Evolutionary conservation across 495 filamentous ascomycete genomes (phyloP).

Genomic region (Thozetella sp.): DNA sequence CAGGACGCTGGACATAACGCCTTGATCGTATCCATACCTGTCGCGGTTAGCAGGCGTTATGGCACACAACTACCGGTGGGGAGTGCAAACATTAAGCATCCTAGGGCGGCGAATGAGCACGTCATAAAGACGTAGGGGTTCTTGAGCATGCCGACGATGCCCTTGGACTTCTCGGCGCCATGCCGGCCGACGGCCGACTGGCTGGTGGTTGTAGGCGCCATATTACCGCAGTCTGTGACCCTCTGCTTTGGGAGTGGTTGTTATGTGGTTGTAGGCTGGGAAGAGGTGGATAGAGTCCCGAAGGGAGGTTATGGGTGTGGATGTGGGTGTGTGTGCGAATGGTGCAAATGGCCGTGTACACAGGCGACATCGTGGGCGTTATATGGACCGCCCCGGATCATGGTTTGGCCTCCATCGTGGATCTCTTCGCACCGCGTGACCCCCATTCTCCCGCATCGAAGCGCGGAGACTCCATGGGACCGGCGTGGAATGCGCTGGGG

Average conservation of each 20-base stretch:
- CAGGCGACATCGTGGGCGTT: background rate
- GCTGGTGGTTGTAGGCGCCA: background rate
- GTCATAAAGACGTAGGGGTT: background rate
- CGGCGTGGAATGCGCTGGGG: background rate
- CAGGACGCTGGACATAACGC: constrained; percentile 64
- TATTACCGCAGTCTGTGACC: too few species aligned
- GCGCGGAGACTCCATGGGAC: background rate
- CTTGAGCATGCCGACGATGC: background rate
- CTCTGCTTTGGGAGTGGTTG: too few species aligned
- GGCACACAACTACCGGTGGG: too few species aligned
- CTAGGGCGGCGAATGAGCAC: background rate
- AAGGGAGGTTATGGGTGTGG: too few species aligned
- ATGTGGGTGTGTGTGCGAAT: too few species aligned
- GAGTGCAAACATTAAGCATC: background rate
- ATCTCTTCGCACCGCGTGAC: background rate
- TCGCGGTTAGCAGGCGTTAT: too few species aligned
- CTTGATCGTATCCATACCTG: constrained; percentile 72
- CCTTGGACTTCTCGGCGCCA: background rate
- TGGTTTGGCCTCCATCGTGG: background rate
- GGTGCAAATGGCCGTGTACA: background rate
- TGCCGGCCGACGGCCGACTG: background rate
- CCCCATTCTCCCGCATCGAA: background rate
- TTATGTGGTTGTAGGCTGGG: background rate
- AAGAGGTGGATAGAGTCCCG: too few species aligned
- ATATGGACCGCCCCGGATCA: background rate